Conservation (phyloP, 2,329 filamentous ascomycete species). For the Botrytis porri region DNA sequence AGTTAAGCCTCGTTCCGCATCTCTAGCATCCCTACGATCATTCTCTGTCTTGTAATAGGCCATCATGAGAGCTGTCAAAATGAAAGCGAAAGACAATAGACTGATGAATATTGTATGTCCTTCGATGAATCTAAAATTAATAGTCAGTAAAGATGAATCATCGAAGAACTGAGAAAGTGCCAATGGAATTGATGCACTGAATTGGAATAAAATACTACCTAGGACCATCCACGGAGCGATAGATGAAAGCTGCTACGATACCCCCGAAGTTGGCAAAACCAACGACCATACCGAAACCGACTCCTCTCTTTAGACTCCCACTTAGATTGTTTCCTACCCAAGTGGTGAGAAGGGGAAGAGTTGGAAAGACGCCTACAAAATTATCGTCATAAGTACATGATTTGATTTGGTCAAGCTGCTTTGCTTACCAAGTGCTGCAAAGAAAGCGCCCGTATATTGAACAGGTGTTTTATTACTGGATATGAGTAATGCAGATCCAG, state of each 20-base stretch:
- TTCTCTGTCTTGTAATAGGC: conserved; percentile 57
- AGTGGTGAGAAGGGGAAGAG: conserved; percentile 76
- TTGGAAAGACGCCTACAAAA: conserved; percentile 71
- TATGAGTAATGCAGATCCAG: conserved; percentile 76
- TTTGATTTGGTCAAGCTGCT: conserved; percentile 17
- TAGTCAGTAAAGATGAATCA: background rate
- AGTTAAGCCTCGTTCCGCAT: conserved; percentile 43
- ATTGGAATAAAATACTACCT: conserved; percentile 35
- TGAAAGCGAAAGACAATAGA: conserved; percentile 45
- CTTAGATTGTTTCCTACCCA: conserved; percentile 88
- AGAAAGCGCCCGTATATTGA: conserved; percentile 78
- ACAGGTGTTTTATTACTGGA: conserved; percentile 59
- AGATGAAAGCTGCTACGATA: conserved; percentile 50
- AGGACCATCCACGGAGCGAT: conserved; percentile 42
- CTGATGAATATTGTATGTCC: conserved; percentile 48
- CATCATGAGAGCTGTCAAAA: conserved; percentile 54
- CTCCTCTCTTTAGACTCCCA: conserved; percentile 86
- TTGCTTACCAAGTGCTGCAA: conserved; percentile 61
- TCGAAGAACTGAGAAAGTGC: background rate
- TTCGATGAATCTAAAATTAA: conserved; percentile 40
- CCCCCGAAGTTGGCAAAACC: conserved; percentile 91
- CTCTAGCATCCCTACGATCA: conserved; percentile 46
- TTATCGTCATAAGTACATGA: background rate
- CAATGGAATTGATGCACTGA: background rate
- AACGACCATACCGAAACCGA: conserved; percentile 82